Evolutionary conservation across 768 basidiomycete species (phyloP).

Genomic region (Boletales sp.): DNA sequence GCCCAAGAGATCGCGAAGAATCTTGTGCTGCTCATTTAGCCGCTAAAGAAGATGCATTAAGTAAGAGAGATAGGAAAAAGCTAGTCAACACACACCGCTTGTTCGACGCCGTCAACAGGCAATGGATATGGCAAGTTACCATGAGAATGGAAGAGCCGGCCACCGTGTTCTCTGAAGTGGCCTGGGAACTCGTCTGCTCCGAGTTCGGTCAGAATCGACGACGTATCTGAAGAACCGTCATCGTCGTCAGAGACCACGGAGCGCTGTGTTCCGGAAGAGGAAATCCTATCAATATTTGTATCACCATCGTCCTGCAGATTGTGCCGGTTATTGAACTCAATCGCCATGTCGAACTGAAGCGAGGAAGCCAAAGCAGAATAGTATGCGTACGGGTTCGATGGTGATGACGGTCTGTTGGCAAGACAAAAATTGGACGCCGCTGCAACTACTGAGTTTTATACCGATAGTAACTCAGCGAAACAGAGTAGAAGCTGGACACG

Average conservation of each 20-base stretch:
- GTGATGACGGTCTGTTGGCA: conserved; percentile 34
- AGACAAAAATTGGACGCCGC: conserved; percentile 37
- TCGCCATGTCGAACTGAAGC: conserved; percentile 23
- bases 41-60: conserved; percentile 38
- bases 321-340: conserved; percentile 22
- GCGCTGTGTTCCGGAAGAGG: conserved; percentile 8
- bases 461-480: conserved; percentile 38
- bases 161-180: conserved; percentile 57
- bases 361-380: conserved; percentile 5
- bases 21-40: conserved; percentile 45
- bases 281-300: conserved; percentile 4
- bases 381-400: conserved; percentile 22
- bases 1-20: conserved; percentile 50
- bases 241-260: conserved; percentile 27
- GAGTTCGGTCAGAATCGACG: conserved; percentile 45
- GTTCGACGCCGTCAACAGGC: conserved; percentile 69
- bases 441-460: conserved; percentile 38
- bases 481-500: conserved; percentile 37
- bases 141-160: conserved; percentile 68
- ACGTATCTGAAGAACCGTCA: conserved; percentile 38
- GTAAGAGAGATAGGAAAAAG: background rate
- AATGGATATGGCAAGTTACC: conserved; percentile 62
- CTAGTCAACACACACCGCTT: conserved; percentile 45
- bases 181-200: conserved; percentile 50
- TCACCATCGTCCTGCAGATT: conserved; percentile 21